These are phyloP conservation scores for Danielozyma ontarioensis DNA, from an alignment of 805 yeast species.

Conservation along the genomic window DNA sequence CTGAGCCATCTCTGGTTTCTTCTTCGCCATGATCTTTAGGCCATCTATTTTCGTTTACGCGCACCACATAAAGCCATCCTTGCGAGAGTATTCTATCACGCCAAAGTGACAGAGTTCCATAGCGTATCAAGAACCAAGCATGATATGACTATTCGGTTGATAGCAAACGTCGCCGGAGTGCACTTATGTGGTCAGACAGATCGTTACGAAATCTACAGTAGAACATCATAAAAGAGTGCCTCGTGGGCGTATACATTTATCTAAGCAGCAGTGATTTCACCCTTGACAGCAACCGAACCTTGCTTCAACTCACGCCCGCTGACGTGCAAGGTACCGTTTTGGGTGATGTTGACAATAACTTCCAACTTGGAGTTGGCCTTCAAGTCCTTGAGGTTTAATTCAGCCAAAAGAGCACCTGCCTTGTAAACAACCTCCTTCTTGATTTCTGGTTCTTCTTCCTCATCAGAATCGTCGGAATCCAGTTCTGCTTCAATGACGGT, in stretches of 20 bases:
- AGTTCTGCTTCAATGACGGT: slow-evolving; percentile 69
- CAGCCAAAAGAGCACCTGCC: slow-evolving; percentile 72
- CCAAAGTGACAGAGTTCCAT: no score
- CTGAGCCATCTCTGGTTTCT: slow-evolving; percentile 42
- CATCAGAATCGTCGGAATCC: slow-evolving; percentile 42
- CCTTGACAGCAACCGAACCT: slow-evolving; percentile 52
- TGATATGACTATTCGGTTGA: no score
- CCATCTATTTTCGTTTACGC: no score
- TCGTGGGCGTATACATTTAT: no score
- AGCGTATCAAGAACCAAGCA: no score
- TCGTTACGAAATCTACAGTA: no score
- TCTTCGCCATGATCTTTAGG: slow-evolving; percentile 31
- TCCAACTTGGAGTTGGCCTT: slow-evolving; percentile 64
- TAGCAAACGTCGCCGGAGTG: no score
- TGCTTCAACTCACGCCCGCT: slow-evolving; percentile 63
- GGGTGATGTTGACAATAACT: slow-evolving; percentile 58
- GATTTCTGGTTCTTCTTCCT: slow-evolving; percentile 89
- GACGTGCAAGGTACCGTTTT: slow-evolving; percentile 59
- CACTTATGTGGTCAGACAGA: no score
- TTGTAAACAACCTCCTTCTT: slow-evolving; percentile 67
- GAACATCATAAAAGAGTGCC: no score
- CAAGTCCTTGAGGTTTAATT: slow-evolving; percentile 68
- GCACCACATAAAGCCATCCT: no score
- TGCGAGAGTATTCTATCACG: no score
- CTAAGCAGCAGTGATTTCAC: slow-evolving; percentile 46